phyloP scores from a whole-genome alignment of 2,329 filamentous ascomycete genomes.

The Aureobasidium uvarum region DNA sequence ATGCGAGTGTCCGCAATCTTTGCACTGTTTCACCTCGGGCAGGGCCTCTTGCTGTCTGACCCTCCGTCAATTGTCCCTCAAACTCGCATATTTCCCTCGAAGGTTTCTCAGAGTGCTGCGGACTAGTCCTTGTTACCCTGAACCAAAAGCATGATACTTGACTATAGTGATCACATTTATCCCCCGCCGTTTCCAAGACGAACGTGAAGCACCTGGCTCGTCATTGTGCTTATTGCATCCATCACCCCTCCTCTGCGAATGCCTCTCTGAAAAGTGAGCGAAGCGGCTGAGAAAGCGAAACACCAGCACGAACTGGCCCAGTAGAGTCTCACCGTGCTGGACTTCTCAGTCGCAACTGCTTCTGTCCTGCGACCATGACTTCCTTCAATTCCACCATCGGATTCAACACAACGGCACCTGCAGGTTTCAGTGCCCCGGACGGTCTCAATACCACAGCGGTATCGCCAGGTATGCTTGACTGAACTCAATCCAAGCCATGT shows the following conservation, averaged over 20 bases:
- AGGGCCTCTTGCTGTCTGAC: background rate
- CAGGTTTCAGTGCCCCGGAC: background rate
- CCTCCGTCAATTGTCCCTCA: constrained; percentile 8
- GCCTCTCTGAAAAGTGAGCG: constrained; percentile 1
- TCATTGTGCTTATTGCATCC: background rate
- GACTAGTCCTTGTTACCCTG: background rate
- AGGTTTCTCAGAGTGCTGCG: background rate
- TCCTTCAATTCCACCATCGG: background rate
- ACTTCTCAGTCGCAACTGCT: background rate
- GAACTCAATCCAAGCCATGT: background rate
- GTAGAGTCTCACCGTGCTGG: background rate
- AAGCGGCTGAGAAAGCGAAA: constrained; percentile 6
- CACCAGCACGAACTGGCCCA: background rate
- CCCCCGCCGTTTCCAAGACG: background rate
- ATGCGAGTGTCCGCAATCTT: constrained; percentile 1
- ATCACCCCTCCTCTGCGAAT: background rate
- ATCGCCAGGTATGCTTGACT: background rate
- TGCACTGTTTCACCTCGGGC: background rate
- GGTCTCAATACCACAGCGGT: background rate
- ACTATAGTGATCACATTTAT: background rate
- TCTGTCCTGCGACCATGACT: background rate
- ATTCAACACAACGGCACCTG: background rate
- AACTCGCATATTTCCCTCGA: background rate
- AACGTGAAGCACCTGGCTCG: background rate
- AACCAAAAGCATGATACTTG: constrained; percentile 7